Evolutionary conservation across 2,329 filamentous ascomycete genomes (phyloP).

Genomic region (Penicillium rolfsii): DNA sequence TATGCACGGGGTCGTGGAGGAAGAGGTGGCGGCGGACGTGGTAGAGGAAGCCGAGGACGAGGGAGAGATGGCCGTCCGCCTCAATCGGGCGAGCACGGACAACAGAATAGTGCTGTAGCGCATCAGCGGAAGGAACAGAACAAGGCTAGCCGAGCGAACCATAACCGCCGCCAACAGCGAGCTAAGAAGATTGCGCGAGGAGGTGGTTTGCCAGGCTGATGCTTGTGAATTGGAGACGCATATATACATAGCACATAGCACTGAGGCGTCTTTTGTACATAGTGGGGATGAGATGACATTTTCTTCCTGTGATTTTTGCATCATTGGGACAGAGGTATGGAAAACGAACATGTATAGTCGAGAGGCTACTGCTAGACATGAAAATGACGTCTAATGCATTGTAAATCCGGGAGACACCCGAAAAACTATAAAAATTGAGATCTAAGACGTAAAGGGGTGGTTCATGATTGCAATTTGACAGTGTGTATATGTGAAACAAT

Average conservation of each 20-base stretch:
- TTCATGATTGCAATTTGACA: conserved; percentile 9
- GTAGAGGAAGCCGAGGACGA: conserved; percentile 54
- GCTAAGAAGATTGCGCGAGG: conserved; percentile 65
- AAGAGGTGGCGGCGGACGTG: conserved; percentile 54
- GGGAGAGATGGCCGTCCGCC: conserved; percentile 24
- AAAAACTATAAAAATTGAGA: conserved; percentile 3
- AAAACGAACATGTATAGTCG: neutral
- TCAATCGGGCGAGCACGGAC: conserved; percentile 50
- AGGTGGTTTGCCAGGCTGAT: conserved; percentile 46
- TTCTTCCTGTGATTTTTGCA: conserved; percentile 1
- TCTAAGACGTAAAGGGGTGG: conserved; percentile 10
- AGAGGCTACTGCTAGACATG: neutral
- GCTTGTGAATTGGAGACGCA: neutral
- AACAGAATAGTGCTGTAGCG: conserved; percentile 69
- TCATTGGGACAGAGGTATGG: neutral
- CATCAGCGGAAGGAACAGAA: conserved; percentile 78
- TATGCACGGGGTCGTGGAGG: conserved; percentile 43
- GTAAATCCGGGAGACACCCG: conserved; percentile 3
- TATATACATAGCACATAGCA: neutral
- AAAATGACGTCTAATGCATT: conserved; percentile 19
- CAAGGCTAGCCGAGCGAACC: conserved; percentile 81
- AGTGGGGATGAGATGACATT: neutral
- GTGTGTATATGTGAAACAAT: neutral
- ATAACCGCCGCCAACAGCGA: conserved; percentile 75
- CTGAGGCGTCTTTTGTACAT: neutral